phyloP scores from a whole-genome alignment of 495 filamentous ascomycete genomes.

The Trichodelitschia bisporula region DNA sequence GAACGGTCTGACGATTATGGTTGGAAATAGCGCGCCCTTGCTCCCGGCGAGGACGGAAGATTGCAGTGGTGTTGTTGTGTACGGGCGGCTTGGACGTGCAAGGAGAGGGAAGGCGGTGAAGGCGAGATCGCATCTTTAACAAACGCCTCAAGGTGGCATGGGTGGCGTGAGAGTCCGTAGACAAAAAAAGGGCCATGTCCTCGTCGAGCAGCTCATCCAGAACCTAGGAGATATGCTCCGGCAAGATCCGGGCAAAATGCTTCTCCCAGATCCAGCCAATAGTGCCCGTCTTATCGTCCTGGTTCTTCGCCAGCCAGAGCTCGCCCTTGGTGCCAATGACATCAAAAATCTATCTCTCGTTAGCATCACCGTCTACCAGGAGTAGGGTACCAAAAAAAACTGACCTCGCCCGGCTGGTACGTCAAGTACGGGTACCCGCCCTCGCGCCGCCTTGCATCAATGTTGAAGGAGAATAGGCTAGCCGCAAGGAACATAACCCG shows the following conservation, averaged over 20 bases:
- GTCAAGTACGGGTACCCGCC: constrained; percentile 90
- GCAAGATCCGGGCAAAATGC: constrained; percentile 42
- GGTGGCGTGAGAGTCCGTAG: no score
- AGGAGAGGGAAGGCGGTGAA: no score
- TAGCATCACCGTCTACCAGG: neutral
- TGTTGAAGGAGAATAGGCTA: constrained; percentile 88
- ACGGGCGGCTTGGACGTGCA: no score
- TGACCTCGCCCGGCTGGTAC: constrained; percentile 71
- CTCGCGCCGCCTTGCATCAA: constrained; percentile 72
- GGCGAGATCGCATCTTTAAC: no score
- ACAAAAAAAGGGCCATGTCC: no score
- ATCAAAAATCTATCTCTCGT: constrained; percentile 20
- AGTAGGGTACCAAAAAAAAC: constrained; percentile 5
- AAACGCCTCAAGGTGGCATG: no score
- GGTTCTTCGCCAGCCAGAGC: constrained; percentile 91
- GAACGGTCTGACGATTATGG: no score
- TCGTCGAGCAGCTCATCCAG: no score
- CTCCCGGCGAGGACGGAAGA: no score
- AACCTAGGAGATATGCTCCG: no score
- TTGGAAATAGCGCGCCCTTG: no score
- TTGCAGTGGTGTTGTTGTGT: no score
- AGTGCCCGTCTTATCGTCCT: constrained; percentile 53
- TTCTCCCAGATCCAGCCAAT: constrained; percentile 99
- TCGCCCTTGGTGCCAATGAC: constrained; percentile 81
- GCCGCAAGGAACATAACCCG: constrained; percentile 69